Evolutionary conservation across 805 yeast genomes (phyloP), one percentile per base, ranked within the genome.

Genomic region (Cyberlindnera xylosilytica): DNA sequence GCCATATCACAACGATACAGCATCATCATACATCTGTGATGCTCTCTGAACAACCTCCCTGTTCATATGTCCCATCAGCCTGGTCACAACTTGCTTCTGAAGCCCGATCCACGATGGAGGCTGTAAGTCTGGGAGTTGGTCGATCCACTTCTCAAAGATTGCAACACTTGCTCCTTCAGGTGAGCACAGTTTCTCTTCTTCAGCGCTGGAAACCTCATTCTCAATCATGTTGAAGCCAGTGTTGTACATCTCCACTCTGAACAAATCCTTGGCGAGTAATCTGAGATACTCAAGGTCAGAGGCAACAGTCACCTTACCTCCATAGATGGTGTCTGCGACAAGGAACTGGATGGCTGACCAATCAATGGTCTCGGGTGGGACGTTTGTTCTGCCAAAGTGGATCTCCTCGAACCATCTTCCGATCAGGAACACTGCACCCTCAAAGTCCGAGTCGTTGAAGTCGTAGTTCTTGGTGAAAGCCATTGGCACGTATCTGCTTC

Each of bases 391-490:
- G 0, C 39, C 50, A 23, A 64, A 44, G 8, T 47, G 46, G 4
- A 47, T 44, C 10, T 57, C 45, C 18, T 62, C 53, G n/a, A 81
- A 54, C 52, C 74, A 56, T 35, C 66, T 62, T 31, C 67, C 67
- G 37, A 81, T 59, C 16, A 79, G 65, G 37, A 47, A 54, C 4
- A 70, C 49, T 2, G 79, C 81, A 18, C 78, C 68, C 10, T 65
- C 62, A 41, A 82, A 72, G 57, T 90, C 97, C n/a, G 80, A 62
- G 43, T 85, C 87, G 56, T 76, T 85, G 52, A 89, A 76, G 46
- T 85, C 95, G 55, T 87, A 83, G 9, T 50, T 55, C 49, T 74
- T 73, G 1, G 63, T 52, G 62, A 86, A 85, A 2, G 91, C 87
- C 3, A 75, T 56, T 0, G 91, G 88, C 1, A 69, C 71, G 49